phyloP scores from a whole-genome alignment of 495 filamentous ascomycete genomes.

The Staphylotrichum tortipilum region DNA sequence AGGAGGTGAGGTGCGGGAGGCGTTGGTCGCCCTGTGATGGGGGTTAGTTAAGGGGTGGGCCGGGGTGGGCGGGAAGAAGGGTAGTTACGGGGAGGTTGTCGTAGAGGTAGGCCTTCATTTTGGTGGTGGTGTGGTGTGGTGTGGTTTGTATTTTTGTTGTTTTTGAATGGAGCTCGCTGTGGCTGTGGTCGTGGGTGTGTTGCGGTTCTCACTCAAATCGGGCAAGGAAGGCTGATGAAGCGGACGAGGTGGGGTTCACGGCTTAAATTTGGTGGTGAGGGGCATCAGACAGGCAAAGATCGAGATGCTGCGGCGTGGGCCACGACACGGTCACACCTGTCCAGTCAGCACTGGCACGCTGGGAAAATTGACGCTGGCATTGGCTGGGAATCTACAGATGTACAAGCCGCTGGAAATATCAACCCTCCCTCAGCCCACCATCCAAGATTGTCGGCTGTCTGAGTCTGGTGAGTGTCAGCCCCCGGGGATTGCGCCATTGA shows the following conservation, averaged over 20 bases:
- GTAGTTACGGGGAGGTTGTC: constrained; percentile 61
- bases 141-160: not conserved
- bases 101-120: constrained; percentile 78
- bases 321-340: not conserved
- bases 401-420: too few relatives aligned
- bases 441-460: not conserved
- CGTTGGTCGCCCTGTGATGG: constrained; percentile 76
- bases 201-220: too few relatives aligned
- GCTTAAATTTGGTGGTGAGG: constrained; percentile 12
- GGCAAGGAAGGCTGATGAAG: not conserved
- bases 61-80: not conserved
- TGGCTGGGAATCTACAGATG: not conserved
- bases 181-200: not conserved
- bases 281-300: not conserved
- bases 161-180: not conserved
- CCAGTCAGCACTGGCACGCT: constrained; percentile 3
- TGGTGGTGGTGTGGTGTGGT: constrained; percentile 3
- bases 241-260: not conserved
- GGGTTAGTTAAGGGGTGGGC: not conserved
- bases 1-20: constrained; percentile 76
- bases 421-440: too few relatives aligned
- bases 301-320: not conserved
- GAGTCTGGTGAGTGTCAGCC: not conserved
- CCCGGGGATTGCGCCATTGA: too few relatives aligned
- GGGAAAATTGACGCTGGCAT: not conserved